These are phyloP conservation scores for Yarrowia sp. DNA, from an alignment of 805 yeast genomes.

Conservation along the genomic window DNA sequence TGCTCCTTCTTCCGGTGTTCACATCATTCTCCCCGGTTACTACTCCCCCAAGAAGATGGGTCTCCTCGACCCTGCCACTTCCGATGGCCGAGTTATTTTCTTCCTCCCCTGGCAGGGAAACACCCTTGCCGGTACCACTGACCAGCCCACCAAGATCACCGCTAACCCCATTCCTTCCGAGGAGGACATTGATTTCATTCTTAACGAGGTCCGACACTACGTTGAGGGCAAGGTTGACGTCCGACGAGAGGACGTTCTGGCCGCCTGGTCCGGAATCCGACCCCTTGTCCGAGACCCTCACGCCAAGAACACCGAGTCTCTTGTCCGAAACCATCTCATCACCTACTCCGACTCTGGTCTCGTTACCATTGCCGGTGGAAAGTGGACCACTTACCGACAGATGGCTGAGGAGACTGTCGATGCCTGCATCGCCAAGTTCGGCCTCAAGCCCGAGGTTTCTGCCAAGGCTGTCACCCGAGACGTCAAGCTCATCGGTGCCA, in stretches of 20 bases:
- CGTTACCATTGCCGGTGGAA: constrained; percentile 91
- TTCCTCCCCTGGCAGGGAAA: constrained; percentile 98
- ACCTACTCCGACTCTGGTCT: constrained; percentile 69
- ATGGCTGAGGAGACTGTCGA: constrained; percentile 95
- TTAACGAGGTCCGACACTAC: constrained; percentile 84
- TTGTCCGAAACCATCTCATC: constrained; percentile 86
- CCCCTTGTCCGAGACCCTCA: constrained; percentile 81
- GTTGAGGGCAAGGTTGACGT: constrained; percentile 73
- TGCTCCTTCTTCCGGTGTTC: constrained; percentile 93
- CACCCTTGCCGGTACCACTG: constrained; percentile 95
- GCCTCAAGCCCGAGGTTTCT: constrained; percentile 39
- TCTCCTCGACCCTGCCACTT: constrained; percentile 82
- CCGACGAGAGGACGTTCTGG: constrained; percentile 80
- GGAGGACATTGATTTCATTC: constrained; percentile 81
- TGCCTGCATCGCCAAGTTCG: constrained; percentile 53
- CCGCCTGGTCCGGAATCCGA: constrained; percentile 97
- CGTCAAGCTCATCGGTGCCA: constrained; percentile 71
- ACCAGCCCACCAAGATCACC: constrained; percentile 56
- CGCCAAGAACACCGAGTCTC: constrained; percentile 67
- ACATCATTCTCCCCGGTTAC: constrained; percentile 85
- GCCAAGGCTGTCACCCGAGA: constrained; percentile 46
- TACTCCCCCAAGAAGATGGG: constrained; percentile 88
- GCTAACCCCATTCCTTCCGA: constrained; percentile 74
- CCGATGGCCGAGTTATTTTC: constrained; percentile 95
- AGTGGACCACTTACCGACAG: constrained; percentile 97